Evolutionary conservation across 306 rosid genomes (phyloP), one percentile per base, ranked within the genome.

Genomic region (Vicia faba): DNA sequence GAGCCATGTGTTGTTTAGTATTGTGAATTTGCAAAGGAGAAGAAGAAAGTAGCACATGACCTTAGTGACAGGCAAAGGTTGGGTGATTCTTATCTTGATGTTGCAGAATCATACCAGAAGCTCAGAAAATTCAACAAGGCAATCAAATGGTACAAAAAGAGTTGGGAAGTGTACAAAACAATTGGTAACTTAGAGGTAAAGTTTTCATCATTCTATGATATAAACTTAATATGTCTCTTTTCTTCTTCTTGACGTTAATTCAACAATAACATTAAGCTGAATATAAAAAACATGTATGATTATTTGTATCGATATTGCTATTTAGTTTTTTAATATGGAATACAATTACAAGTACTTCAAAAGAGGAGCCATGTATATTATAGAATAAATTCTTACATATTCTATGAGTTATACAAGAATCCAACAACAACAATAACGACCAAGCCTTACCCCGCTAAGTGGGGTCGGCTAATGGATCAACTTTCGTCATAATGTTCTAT

Each of bases 31-130:
- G 97, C 96, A 8, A 89, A 93, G 81, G 82, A 71, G 85, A 93
- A 84, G 90, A 89, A 86, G 73, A 78, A 64, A 68, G 69, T 86
- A 66, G 85, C 97, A 61, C 61, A 25, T 68, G 88, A 86, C 71
- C 89, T 93, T 69, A 66, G 81, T 76, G 96, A 93, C 84, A 79
- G 67, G 71, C 96, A 89, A 79, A 88, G 65, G 79, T 68, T 89
- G 62, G 82, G 87, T 54, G 97, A 89, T 73, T 81, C 96, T 54
- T 85, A 72, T 77, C 53, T 83, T 76, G 86, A 65, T 60, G 69
- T 93, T 80, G 98, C 89, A 59, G 95, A 83, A 70, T 88, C 98
- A 68, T 89, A 89, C 44, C 80, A 83, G 82, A 93, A 88, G 75
- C 88, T 86, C 61, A 80, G 98, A 59, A 79, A 83, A 51, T 89